phyloP scores from a whole-genome alignment of 345 rosid genomes.

The Kernera saxatilis region DNA sequence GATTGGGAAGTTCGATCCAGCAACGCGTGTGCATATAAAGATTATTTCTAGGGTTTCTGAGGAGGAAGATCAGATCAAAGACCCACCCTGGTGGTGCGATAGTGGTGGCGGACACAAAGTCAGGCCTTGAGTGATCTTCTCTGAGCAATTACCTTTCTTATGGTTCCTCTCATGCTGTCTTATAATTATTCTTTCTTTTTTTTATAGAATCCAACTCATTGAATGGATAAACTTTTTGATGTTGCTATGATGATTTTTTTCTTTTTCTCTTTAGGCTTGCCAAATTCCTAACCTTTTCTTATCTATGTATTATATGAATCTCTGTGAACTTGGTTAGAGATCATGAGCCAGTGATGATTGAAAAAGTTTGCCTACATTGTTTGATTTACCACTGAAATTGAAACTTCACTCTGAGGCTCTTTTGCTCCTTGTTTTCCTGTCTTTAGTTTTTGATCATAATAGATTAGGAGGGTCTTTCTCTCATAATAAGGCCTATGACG shows the following conservation, averaged over 20 bases:
- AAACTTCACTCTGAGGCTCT: conserved; percentile 20
- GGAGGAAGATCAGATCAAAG: not conserved
- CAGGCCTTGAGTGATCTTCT: too few species aligned
- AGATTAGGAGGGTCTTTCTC: not conserved
- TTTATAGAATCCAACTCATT: not conserved
- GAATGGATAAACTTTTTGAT: not conserved
- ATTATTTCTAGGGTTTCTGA: conserved; percentile 9
- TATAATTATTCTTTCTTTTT: not conserved
- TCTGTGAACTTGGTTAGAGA: not conserved
- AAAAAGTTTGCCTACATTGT: conserved; percentile 26
- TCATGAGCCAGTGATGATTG: conserved; percentile 22
- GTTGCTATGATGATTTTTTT: not conserved
- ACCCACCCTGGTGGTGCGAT: not conserved
- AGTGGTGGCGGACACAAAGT: not conserved
- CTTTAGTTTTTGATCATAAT: not conserved
- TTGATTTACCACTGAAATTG: conserved; percentile 14
- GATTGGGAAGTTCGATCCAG: too few species aligned
- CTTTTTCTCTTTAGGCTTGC: not conserved
- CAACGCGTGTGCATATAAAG: not conserved
- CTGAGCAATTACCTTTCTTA: too few species aligned
- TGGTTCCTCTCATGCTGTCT: not conserved
- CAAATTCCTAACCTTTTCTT: not conserved
- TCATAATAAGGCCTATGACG: not conserved
- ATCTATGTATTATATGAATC: not conserved
- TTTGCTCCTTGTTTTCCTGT: not conserved